Evolutionary conservation across 139 green algal species (phyloP).

Genomic region (Chlorella sp.): DNA sequence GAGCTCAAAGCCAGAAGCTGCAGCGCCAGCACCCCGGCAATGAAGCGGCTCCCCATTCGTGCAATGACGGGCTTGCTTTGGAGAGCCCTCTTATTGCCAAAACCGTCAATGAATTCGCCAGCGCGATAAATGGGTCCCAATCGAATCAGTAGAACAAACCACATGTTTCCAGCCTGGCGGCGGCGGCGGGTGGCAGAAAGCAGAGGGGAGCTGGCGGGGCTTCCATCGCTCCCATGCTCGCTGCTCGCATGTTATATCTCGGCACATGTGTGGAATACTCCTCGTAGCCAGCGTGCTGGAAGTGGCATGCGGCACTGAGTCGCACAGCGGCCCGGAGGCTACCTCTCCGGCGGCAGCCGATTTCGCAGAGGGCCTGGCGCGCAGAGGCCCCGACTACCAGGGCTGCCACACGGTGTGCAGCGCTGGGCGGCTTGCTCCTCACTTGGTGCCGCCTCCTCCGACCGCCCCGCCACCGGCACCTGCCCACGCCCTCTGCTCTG

Average conservation of each 20-base stretch:
- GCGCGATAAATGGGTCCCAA: too few relatives aligned
- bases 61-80: too few relatives aligned
- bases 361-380: not conserved
- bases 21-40: too few relatives aligned
- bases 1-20: too few relatives aligned
- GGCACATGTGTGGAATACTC: constrained; percentile 7
- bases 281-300: not conserved
- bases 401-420: not conserved
- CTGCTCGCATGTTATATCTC: not conserved
- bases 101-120: too few relatives aligned
- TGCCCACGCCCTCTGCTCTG: not conserved
- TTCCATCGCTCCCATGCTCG: too few relatives aligned
- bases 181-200: not conserved
- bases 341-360: not conserved
- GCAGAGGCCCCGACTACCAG: constrained; percentile 18
- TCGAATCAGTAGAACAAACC: too few relatives aligned
- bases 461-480: not conserved
- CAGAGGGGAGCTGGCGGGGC: too few relatives aligned
- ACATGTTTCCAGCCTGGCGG: not conserved
- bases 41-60: too few relatives aligned
- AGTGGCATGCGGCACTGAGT: not conserved
- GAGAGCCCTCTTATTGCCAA: too few relatives aligned
- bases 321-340: not conserved
- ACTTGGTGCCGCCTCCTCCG: not conserved
- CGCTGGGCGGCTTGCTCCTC: too few relatives aligned